Evolutionary conservation across 1,284 basidiomycete species (phyloP), one percentile per base, ranked within the genome.

Genomic region (Termitomyces sp.): DNA sequence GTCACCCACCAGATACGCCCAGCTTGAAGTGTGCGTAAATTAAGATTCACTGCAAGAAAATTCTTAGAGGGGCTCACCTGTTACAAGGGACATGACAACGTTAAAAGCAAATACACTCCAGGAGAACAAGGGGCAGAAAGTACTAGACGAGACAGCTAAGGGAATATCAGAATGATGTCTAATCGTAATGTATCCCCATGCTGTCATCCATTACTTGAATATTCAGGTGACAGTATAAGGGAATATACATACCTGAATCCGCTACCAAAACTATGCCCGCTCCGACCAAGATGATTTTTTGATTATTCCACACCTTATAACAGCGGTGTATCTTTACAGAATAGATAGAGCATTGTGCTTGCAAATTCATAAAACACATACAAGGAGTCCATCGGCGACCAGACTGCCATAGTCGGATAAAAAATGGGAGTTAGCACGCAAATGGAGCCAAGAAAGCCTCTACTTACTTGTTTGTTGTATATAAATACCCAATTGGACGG

Each of bases 1-100:
- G 60, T 58, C 40, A 65, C 61, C 65, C 63, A 67, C 64, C 62
- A 67, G 33, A 66, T 66, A 14, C 64, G 60, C 34, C 63, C 64
- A 38, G 64, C 63, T 66, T n/a, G 6, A 19, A 11, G 11, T 30
- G 1, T 35, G 9, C n/a, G 19, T 33, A 7, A 31, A n/a, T 9
- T 16, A 31, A 24, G 30, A 39, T 38, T n/a, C n/a, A n/a, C n/a
- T n/a, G n/a, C n/a, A n/a, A n/a, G n/a, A n/a, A n/a, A n/a, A n/a
- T n/a, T n/a, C n/a, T n/a, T n/a, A n/a, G n/a, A n/a, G n/a, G n/a
- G n/a, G 7, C 16, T 33, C 33, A 65, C 64, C 62, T 26, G 64
- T 63, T 10, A 57, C 45, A n/a, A 55, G 40, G 4, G 62, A 62
- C 55, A 65, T 58, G 8, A 62, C 13, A 24, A 63, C 41, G 40